phyloP scores from a whole-genome alignment of 345 rosid species.

The Melaleuca alternifolia region DNA sequence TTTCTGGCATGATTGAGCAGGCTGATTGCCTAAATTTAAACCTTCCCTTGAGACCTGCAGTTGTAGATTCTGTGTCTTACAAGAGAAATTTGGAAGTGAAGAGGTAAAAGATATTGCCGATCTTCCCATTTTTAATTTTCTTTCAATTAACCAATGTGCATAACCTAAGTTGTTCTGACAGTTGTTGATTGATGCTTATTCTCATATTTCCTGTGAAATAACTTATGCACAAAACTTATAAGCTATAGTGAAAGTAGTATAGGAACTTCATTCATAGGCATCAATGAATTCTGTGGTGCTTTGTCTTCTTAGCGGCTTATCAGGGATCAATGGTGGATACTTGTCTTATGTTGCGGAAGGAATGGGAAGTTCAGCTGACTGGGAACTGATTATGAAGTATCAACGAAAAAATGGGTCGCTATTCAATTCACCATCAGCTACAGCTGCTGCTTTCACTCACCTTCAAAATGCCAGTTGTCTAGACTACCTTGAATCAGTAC shows the following conservation, averaged over 20 bases:
- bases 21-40: slow-evolving; percentile 52
- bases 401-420: slow-evolving; percentile 70
- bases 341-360: slow-evolving; percentile 67
- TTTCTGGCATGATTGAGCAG: slow-evolving; percentile 72
- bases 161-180: neutral
- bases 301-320: slow-evolving; percentile 12
- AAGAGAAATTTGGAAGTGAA: slow-evolving; percentile 45
- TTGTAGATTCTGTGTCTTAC: slow-evolving; percentile 32
- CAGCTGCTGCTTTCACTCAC: slow-evolving; percentile 64
- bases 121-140: neutral
- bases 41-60: slow-evolving; percentile 41
- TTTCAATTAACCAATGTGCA: neutral
- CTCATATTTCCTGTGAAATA: neutral
- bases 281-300: neutral
- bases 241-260: neutral
- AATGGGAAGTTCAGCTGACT: slow-evolving; percentile 36
- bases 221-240: neutral
- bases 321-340: slow-evolving; percentile 47
- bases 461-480: slow-evolving; percentile 48
- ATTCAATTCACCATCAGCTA: slow-evolving; percentile 81
- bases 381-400: slow-evolving; percentile 57
- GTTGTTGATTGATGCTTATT: neutral
- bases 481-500: slow-evolving; percentile 37
- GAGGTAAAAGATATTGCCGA: slow-evolving; percentile 23
- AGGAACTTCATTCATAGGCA: neutral